Percentiles rank a stretch among this genome's conserved stretches.
phyloP scores from a whole-genome alignment of 2,329 filamentous ascomycete species.

The Curvularia spicifera region DNA sequence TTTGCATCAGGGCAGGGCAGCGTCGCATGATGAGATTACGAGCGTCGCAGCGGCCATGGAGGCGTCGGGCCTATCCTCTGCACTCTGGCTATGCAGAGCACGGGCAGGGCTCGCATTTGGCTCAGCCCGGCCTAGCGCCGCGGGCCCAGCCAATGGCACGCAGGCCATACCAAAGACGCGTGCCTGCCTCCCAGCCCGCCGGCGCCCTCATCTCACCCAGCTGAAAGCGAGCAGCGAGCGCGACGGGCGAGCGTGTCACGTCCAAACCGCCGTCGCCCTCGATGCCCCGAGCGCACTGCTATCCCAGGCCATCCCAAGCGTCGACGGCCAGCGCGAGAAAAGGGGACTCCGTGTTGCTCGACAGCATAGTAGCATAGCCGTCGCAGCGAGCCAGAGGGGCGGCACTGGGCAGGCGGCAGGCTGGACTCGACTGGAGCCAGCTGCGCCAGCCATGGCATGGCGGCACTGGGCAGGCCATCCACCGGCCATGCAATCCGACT shows the following conservation, averaged over 20 bases:
- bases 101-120: constrained; percentile 22
- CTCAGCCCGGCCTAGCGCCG: constrained; percentile 14
- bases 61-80: constrained; percentile 29
- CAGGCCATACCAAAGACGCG: constrained; percentile 15
- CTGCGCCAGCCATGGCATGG: constrained; percentile 26
- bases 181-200: constrained; percentile 21
- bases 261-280: constrained; percentile 11
- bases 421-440: constrained; percentile 20
- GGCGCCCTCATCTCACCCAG: constrained; percentile 21
- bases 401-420: constrained; percentile 3
- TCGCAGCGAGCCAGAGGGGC: neutral
- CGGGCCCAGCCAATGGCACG: constrained; percentile 4
- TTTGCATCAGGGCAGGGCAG: constrained; percentile 11
- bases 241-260: constrained; percentile 10
- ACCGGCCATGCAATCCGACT: constrained; percentile 3
- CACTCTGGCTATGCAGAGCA: constrained; percentile 13
- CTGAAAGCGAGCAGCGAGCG: constrained; percentile 13
- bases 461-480: constrained; percentile 23
- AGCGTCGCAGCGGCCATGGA: constrained; percentile 26
- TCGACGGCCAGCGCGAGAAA: constrained; percentile 5
- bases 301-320: too few relatives aligned
- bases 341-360: constrained; percentile 19
- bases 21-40: constrained; percentile 31
- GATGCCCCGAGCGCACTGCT: too few relatives aligned
- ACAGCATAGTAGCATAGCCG: too few relatives aligned